Conservation (phyloP, 768 basidiomycete genomes). For the Xanthoconium stramineum region DNA sequence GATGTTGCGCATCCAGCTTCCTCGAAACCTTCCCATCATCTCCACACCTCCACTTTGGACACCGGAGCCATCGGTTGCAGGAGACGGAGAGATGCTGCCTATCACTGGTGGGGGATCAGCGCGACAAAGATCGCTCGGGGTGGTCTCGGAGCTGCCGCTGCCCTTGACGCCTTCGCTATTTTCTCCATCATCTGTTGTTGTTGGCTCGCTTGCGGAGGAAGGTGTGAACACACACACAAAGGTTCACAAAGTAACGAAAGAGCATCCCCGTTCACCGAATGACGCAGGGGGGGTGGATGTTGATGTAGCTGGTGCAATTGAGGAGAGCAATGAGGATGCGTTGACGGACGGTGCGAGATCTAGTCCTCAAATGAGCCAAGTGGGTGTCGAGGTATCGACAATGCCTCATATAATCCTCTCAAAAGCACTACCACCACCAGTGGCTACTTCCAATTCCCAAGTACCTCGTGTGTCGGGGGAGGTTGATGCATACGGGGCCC, state of each 20-base stretch:
- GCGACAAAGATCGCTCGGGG: neutral
- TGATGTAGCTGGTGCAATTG: neutral
- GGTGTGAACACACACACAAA: neutral
- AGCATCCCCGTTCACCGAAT: neutral
- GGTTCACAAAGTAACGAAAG: neutral
- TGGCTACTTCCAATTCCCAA: neutral
- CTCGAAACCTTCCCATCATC: neutral
- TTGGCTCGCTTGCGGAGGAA: neutral
- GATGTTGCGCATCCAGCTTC: neutral
- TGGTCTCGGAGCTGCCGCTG: neutral
- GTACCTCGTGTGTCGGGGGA: neutral
- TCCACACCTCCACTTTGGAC: slow-evolving; percentile 4
- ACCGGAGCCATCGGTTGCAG: neutral
- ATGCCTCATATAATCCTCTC: neutral
- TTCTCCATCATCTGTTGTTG: neutral
- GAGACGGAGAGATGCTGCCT: neutral
- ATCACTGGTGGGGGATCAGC: neutral
- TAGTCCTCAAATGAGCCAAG: neutral
- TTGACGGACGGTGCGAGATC: neutral
- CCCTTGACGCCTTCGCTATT: slow-evolving; percentile 4
- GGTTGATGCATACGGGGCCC: neutral
- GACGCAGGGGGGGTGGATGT: no score
- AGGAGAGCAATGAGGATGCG: neutral
- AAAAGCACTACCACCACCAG: neutral
- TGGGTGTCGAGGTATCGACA: neutral